phyloP scores from a whole-genome alignment of 805 yeast genomes.

The Nakazawaea anatomiae region DNA sequence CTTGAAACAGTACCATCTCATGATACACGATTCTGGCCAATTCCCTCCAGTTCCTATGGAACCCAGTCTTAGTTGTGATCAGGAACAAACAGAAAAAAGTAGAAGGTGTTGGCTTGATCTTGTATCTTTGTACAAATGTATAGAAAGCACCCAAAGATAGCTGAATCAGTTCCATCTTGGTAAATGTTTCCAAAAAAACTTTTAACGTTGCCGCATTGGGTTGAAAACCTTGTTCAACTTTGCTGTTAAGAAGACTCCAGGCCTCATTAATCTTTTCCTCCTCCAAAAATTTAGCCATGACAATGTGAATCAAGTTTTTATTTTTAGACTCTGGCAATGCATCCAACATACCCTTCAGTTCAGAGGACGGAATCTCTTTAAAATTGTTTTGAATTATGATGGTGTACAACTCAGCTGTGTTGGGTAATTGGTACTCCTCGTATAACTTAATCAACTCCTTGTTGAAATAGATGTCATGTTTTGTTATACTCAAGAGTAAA shows the following conservation, averaged over 20 bases:
- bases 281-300: background rate
- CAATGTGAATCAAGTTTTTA: background rate
- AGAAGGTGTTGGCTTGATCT: conserved; percentile 23
- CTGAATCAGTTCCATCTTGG: conserved; percentile 29
- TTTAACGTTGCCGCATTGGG: conserved; percentile 19
- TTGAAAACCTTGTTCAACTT: background rate
- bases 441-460: conserved; percentile 25
- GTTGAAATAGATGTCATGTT: conserved; percentile 25
- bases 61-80: conserved; percentile 27
- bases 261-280: conserved; percentile 2
- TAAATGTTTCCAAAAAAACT: conserved; percentile 22
- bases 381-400: background rate
- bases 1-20: conserved; percentile 7
- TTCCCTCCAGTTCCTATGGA: conserved; percentile 15
- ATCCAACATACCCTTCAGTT: background rate
- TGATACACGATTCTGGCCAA: conserved; percentile 14
- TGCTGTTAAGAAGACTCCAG: background rate
- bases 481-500: conserved; percentile 16
- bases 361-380: background rate
- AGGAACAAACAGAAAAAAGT: conserved; percentile 29
- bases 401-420: conserved; percentile 16
- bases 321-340: background rate
- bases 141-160: conserved; percentile 26
- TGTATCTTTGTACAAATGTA: conserved; percentile 20
- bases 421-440: conserved; percentile 23